Evolutionary conservation across 768 basidiomycete genomes (phyloP), one percentile per base, ranked within the genome.

Genomic region (Dacryopinax primogenitus): DNA sequence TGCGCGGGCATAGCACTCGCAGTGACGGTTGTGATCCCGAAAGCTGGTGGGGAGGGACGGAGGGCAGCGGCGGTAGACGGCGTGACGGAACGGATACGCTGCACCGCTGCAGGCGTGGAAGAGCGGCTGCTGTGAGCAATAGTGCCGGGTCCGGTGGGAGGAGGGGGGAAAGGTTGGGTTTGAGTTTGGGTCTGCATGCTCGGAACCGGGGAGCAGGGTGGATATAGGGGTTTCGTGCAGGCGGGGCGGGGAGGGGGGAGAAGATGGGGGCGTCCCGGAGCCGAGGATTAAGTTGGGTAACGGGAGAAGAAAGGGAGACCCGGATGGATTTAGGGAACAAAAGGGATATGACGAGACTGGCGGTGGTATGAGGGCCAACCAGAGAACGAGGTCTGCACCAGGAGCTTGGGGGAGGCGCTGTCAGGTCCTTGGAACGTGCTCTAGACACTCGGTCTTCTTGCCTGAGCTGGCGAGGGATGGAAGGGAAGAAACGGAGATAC

Each of bases 151-250:
- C 26, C 15, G 51, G 13, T 13, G 23, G 45, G 45, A 12, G 45
- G 45, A 15, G 13, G 45, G 13, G 45, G 51, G 26, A 4, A 30
- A 23, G 51, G 51, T 58, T 58, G 51, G 26, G 51, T 23, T 13
- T 58, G 51, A 15, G 51, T 58, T 58, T 58, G 51, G 11, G 51
- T 58, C 51, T 58, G 51, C 51, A 58, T 58, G 12, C 37, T 39
- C 51, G 51, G 51, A 21, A 6, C 12, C 45, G 13, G 51, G 6
- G 26, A 18, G 51, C 26, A 4, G 51, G 30, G 23, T 3, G 51
- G 51, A 58, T 13, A 58, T 58, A 58, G 51, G 51, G 51, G 26
- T 58, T 58, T n/a, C n/a, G n/a, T n/a, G n/a, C 11, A 18, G 9
- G 23, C 9, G 45, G 36, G 45, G n/a, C 45, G 45, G 45, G 9